Percentiles rank a stretch among this genome's conserved stretches.
Evolutionary conservation across 306 rosid genomes (phyloP).

Genomic region (Astragalus glycyphyllos): DNA sequence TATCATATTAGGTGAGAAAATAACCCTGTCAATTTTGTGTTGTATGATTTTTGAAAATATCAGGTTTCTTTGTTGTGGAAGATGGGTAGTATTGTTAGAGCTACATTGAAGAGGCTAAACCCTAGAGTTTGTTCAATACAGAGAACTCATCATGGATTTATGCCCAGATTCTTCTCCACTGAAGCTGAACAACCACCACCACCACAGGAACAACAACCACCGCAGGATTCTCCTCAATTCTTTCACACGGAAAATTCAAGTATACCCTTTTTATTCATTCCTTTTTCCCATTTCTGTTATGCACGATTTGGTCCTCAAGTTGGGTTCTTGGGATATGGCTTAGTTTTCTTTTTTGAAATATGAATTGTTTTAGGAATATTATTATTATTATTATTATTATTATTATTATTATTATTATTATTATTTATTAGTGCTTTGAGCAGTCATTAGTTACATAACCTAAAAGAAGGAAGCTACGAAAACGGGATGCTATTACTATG

Average conservation of each 20-base stretch:
- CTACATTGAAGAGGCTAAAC: constrained; percentile 53
- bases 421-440: too few species aligned
- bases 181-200: constrained; percentile 58
- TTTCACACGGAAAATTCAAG: constrained; percentile 48
- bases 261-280: constrained; percentile 12
- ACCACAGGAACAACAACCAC: constrained; percentile 24
- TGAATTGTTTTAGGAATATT: not conserved
- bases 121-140: constrained; percentile 36
- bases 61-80: constrained; percentile 31
- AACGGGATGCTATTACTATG: too few species aligned
- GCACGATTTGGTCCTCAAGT: not conserved
- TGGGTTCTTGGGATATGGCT: not conserved
- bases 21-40: not conserved
- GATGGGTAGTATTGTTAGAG: constrained; percentile 59
- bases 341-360: constrained; percentile 29
- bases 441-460: too few species aligned
- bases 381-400: constrained; percentile 1
- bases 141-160: constrained; percentile 41
- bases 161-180: constrained; percentile 59
- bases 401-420: not conserved
- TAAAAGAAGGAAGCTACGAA: too few species aligned
- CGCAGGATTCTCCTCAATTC: constrained; percentile 42
- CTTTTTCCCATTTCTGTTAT: not conserved
- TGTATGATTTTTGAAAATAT: not conserved
- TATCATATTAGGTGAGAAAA: not conserved